These are phyloP conservation scores for Yamadazyma sp. DNA, from an alignment of 805 yeast genomes.

Conservation along the genomic window DNA sequence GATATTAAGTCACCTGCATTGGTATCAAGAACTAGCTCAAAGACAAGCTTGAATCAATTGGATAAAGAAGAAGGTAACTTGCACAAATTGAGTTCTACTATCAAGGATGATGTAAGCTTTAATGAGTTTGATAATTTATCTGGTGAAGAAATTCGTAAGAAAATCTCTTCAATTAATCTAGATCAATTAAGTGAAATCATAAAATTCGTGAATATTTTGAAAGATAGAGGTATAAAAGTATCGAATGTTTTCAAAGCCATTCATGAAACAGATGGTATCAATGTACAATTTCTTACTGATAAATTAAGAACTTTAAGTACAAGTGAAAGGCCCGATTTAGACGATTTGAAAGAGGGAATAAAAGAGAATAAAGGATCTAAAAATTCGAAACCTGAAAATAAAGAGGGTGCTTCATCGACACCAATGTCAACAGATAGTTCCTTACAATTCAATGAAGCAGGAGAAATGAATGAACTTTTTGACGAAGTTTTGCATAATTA, in stretches of 20 bases:
- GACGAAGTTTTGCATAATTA: slow-evolving; percentile 20
- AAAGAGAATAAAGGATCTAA: background rate
- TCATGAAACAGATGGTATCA: slow-evolving; percentile 7
- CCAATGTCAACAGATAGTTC: slow-evolving; percentile 7
- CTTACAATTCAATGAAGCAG: background rate
- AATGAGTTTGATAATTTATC: slow-evolving; percentile 13
- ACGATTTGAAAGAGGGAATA: slow-evolving; percentile 1
- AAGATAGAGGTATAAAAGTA: slow-evolving; percentile 30
- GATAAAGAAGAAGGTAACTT: slow-evolving; percentile 43
- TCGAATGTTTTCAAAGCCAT: slow-evolving; percentile 19
- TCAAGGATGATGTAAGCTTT: slow-evolving; percentile 5
- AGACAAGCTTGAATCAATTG: slow-evolving; percentile 29
- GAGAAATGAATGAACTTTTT: slow-evolving; percentile 18
- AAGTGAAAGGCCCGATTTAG: background rate
- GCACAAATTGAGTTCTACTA: slow-evolving; percentile 25
- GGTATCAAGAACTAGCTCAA: slow-evolving; percentile 24
- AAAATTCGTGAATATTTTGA: slow-evolving; percentile 27
- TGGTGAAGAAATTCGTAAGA: slow-evolving; percentile 39
- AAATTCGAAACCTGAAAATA: background rate
- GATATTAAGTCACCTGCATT: slow-evolving; percentile 8
- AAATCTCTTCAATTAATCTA: slow-evolving; percentile 27
- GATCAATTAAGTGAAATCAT: slow-evolving; percentile 34
- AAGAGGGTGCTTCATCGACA: slow-evolving; percentile 2
- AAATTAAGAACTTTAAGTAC: slow-evolving; percentile 9
- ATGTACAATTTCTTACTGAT: slow-evolving; percentile 16